Conservation (phyloP, 164 flowering plant species). For the Litsea cubeba region DNA sequence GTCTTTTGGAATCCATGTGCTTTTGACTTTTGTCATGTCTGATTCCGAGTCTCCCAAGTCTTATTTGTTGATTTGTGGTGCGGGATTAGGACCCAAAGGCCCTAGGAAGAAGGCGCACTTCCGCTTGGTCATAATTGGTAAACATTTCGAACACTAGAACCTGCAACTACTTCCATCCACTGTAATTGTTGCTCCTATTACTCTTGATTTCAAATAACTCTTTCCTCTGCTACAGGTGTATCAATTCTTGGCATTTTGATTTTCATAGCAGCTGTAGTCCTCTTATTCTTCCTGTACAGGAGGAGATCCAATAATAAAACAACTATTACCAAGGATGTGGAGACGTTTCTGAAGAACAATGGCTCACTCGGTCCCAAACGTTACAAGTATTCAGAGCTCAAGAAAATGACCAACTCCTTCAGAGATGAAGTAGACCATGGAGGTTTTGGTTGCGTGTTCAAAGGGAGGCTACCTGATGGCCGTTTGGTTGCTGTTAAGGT, state of each 20-base stretch:
- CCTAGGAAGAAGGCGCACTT: background rate
- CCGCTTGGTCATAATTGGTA: background rate
- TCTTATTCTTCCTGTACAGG: background rate
- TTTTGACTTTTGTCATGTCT: too few relatives aligned
- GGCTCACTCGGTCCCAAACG: background rate
- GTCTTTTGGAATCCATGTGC: background rate
- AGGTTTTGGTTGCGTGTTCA: slow-evolving; percentile 8
- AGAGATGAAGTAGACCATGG: slow-evolving; percentile 9
- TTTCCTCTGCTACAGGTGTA: background rate
- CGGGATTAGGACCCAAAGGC: background rate
- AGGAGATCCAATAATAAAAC: background rate
- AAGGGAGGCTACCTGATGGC: slow-evolving; percentile 11
- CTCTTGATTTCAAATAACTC: background rate
- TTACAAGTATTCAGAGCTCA: slow-evolving; percentile 5
- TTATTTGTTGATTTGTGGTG: background rate
- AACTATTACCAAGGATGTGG: background rate
- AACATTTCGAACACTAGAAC: background rate
- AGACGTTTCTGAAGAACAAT: background rate
- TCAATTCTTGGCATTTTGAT: background rate
- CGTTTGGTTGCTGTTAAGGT: slow-evolving; percentile 14
- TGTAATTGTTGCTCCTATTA: background rate
- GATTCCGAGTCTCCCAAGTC: background rate
- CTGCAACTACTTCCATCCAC: background rate
- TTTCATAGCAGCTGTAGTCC: background rate
- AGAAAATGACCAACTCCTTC: slow-evolving; percentile 7